Evolutionary conservation across 2,329 filamentous ascomycete genomes (phyloP).

Genomic region (Hymenoscyphus linearis): DNA sequence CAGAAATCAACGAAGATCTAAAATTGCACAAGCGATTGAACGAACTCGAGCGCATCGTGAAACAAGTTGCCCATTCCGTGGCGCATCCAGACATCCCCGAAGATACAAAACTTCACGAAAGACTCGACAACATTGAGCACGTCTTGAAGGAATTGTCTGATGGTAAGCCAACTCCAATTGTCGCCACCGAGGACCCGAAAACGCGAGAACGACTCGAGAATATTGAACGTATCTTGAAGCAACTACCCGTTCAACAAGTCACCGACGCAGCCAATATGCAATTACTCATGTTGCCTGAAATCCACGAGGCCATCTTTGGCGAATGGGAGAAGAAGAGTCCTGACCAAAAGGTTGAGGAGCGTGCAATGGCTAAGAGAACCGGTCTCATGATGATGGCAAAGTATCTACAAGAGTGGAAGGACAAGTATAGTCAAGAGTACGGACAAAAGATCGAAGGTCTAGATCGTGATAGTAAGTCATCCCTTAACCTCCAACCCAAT

Average conservation of each 20-base stretch:
- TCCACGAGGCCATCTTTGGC: conserved; percentile 4
- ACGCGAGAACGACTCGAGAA: conserved; percentile 7
- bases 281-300: conserved; percentile 3
- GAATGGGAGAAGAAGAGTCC: background rate
- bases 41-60: conserved; percentile 4
- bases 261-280: conserved; percentile 6
- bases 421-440: background rate
- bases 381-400: conserved; percentile 4
- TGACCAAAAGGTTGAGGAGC: background rate
- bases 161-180: too few relatives aligned
- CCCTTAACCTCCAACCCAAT: background rate
- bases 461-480: background rate
- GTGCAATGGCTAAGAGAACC: conserved; percentile 4
- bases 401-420: conserved; percentile 3
- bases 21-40: background rate
- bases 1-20: background rate
- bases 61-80: background rate
- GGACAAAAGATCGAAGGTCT: background rate
- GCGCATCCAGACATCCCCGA: conserved; percentile 1
- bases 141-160: background rate
- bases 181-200: background rate
- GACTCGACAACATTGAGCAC: conserved; percentile 8
- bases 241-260: background rate
- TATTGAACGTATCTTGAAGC: conserved; percentile 5
- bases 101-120: conserved; percentile 3